These are phyloP conservation scores for Ustulina deusta DNA, from an alignment of 2,329 filamentous ascomycete species.

Conservation along the genomic window DNA sequence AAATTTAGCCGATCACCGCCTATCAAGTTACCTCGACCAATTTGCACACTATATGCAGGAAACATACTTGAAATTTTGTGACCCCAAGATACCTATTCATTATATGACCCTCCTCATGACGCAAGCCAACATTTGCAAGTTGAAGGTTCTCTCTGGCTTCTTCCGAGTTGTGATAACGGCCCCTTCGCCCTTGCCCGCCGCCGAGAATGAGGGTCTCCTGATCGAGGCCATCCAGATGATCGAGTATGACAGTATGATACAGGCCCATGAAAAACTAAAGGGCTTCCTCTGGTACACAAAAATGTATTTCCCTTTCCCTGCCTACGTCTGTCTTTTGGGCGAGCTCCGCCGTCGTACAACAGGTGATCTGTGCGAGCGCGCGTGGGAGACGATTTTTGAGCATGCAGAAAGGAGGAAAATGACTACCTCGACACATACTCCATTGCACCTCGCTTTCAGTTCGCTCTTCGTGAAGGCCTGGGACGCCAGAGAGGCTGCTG, in stretches of 20 bases:
- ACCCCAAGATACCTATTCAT: constrained; percentile 69
- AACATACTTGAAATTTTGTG: constrained; percentile 67
- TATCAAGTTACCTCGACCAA: constrained; percentile 63
- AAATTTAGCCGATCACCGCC: constrained; percentile 63
- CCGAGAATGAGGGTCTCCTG: constrained; percentile 65
- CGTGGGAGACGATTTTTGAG: constrained; percentile 67
- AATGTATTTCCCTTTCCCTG: constrained; percentile 70
- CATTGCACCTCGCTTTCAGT: constrained; percentile 69
- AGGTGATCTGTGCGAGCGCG: constrained; percentile 68
- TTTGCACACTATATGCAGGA: constrained; percentile 68
- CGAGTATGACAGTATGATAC: constrained; percentile 69
- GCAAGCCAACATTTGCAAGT: constrained; percentile 66
- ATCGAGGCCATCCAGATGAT: constrained; percentile 68
- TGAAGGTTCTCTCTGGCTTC: constrained; percentile 67
- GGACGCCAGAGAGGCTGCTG: constrained; percentile 66
- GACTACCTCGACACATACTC: constrained; percentile 63
- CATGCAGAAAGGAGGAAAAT: constrained; percentile 67
- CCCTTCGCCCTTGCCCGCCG: constrained; percentile 54
- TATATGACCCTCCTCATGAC: constrained; percentile 70
- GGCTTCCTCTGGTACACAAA: constrained; percentile 70
- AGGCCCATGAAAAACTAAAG: constrained; percentile 62
- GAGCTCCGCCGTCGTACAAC: constrained; percentile 65
- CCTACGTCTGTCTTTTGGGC: constrained; percentile 70
- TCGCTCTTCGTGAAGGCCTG: constrained; percentile 72
- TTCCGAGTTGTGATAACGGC: constrained; percentile 60